phyloP scores from a whole-genome alignment of 2,329 filamentous ascomycete species.

The Raffaelea arxii region DNA sequence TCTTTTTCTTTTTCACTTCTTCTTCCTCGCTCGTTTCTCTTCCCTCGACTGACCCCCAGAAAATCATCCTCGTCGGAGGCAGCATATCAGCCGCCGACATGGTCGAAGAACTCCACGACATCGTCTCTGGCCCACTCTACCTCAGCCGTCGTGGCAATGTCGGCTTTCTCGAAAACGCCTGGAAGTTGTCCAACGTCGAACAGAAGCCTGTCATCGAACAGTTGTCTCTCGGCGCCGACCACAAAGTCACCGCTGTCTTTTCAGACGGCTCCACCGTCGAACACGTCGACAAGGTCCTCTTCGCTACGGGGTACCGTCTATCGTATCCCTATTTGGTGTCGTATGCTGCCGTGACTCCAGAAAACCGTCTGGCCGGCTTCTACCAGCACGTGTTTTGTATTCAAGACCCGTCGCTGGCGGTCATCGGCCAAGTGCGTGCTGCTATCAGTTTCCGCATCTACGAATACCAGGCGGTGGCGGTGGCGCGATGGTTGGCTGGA shows the following conservation, averaged over 20 bases:
- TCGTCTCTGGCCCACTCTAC: conserved; percentile 35
- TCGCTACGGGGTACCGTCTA: conserved; percentile 60
- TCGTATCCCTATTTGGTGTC: conserved; percentile 49
- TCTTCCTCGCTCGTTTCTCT: too few relatives aligned
- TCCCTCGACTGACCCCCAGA: conserved; percentile 19
- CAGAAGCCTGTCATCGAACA: conserved; percentile 32
- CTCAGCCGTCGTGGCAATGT: conserved; percentile 36
- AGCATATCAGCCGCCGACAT: conserved; percentile 50
- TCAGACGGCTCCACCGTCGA: conserved; percentile 41
- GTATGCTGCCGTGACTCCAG: conserved; percentile 24
- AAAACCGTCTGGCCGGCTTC: conserved; percentile 39
- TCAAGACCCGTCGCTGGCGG: conserved; percentile 44
- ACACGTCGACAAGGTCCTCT: conserved; percentile 54
- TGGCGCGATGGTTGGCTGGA: conserved; percentile 47
- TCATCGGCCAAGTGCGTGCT: conserved; percentile 40
- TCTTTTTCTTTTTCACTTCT: too few relatives aligned
- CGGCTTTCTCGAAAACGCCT: conserved; percentile 44
- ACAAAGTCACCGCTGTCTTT: conserved; percentile 36
- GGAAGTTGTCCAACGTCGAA: conserved; percentile 39
- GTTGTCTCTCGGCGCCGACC: conserved; percentile 48
- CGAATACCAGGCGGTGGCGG: conserved; percentile 57
- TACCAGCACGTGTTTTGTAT: conserved; percentile 50
- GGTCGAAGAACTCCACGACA: conserved; percentile 38
- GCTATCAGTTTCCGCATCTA: conserved; percentile 58
- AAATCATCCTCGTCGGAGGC: conserved; percentile 46